A percentile compares a stretch with the other conserved stretches of the same genome.
Conservation (phyloP, 2,329 filamentous ascomycete species). For the Aspergillus terreus region DNA sequence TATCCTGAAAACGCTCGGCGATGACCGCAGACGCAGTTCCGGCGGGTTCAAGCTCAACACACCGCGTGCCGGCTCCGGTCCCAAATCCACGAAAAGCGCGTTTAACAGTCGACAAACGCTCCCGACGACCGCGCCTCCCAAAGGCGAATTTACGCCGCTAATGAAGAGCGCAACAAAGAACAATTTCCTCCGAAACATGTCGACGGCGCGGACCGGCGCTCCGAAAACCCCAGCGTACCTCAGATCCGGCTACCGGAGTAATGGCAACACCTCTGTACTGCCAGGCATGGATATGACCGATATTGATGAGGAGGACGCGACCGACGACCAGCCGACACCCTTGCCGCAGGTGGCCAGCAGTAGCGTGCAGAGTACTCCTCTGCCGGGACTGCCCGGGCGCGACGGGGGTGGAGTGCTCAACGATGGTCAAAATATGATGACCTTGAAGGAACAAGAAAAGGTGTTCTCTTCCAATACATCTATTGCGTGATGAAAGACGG, state of each 20-base stretch:
- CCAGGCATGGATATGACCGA: conserved; percentile 68
- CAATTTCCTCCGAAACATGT: conserved; percentile 54
- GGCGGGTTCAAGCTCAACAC: conserved; percentile 63
- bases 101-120: conserved; percentile 70
- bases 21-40: conserved; percentile 52
- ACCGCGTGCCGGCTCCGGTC: conserved; percentile 64
- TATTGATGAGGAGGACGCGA: conserved; percentile 61
- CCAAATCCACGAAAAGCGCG: conserved; percentile 39
- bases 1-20: conserved; percentile 70
- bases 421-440: conserved; percentile 72
- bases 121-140: conserved; percentile 52
- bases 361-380: conserved; percentile 78
- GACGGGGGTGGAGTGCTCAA: conserved; percentile 67
- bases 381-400: conserved; percentile 64
- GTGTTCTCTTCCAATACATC: conserved; percentile 41
- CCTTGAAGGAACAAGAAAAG: conserved; percentile 89
- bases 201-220: conserved; percentile 56
- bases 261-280: conserved; percentile 70
- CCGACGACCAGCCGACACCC: conserved; percentile 67
- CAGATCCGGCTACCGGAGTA: conserved; percentile 59
- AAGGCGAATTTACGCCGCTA: conserved; percentile 87
- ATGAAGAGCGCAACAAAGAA: conserved; percentile 75
- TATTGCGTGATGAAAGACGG: background rate
- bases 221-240: conserved; percentile 67
- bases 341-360: conserved; percentile 73